Evolutionary conservation across 305 asterid species (phyloP).

Genomic region (Solanum hybrid): DNA sequence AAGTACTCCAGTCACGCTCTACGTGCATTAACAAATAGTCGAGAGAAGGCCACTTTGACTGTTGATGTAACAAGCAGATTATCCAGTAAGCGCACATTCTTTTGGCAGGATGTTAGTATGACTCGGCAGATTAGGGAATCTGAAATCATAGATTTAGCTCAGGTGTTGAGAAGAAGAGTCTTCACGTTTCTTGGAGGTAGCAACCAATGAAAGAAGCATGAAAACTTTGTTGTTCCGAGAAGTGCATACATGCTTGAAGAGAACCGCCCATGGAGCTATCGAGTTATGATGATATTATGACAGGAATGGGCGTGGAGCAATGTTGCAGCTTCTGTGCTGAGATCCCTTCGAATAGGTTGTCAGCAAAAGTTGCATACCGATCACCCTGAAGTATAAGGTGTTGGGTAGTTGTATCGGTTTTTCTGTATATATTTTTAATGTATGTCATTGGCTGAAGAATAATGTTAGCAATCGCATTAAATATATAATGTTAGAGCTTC

Average conservation of each 20-base stretch:
- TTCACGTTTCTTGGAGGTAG: slow-evolving; percentile 49
- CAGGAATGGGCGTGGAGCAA: not conserved
- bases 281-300: not conserved
- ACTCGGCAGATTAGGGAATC: slow-evolving; percentile 49
- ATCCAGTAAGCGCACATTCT: slow-evolving; percentile 38
- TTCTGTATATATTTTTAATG: not conserved
- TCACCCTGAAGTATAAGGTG: not conserved
- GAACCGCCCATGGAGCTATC: not conserved
- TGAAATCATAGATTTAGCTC: slow-evolving; percentile 68
- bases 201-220: slow-evolving; percentile 27
- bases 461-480: not conserved
- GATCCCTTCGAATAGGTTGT: not conserved
- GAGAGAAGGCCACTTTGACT: slow-evolving; percentile 49
- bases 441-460: not conserved
- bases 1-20: slow-evolving; percentile 50
- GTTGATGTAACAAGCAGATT: slow-evolving; percentile 59
- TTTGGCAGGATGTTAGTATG: slow-evolving; percentile 39
- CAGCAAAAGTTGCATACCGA: not conserved
- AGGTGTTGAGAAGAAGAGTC: slow-evolving; percentile 62
- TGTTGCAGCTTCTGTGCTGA: not conserved
- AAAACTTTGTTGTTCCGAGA: not conserved
- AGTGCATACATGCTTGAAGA: not conserved
- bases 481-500: not conserved
- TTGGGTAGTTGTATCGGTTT: not conserved
- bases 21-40: slow-evolving; percentile 50